Evolutionary conservation across 1,284 basidiomycete genomes (phyloP).

Genomic region (Lignosus rhinocerotis): DNA sequence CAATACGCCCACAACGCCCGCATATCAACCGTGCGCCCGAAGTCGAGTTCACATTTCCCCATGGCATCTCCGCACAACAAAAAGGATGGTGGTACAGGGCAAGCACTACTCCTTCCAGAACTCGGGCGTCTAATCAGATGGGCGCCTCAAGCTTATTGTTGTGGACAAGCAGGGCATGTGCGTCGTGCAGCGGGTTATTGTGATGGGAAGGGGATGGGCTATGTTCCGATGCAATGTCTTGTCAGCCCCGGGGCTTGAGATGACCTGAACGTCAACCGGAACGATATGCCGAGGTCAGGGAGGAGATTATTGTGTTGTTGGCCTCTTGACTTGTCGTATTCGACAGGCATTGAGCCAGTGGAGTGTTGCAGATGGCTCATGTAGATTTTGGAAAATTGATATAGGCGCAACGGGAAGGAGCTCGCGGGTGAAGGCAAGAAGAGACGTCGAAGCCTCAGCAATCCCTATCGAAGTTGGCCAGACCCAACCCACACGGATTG

Average conservation of each 20-base stretch:
- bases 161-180: neutral
- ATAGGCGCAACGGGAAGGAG: neutral
- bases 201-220: neutral
- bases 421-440: neutral
- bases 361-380: neutral
- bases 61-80: constrained; percentile 16
- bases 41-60: neutral
- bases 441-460: neutral
- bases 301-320: neutral
- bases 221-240: neutral
- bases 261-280: neutral
- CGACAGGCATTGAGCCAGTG: neutral
- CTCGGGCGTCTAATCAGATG: neutral
- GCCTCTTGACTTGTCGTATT: neutral
- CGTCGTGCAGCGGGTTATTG: neutral
- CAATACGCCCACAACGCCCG: constrained; percentile 4
- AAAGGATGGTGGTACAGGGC: constrained; percentile 5
- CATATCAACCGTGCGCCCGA: neutral
- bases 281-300: neutral
- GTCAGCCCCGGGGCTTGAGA: neutral
- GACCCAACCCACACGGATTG: neutral
- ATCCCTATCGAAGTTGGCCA: neutral
- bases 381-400: neutral
- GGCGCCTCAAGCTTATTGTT: constrained; percentile 11
- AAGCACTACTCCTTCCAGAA: constrained; percentile 14